Percentiles rank a stretch among this genome's conserved stretches.
Conservation (phyloP, 495 filamentous ascomycete species). For the Daldinia childiae region DNA sequence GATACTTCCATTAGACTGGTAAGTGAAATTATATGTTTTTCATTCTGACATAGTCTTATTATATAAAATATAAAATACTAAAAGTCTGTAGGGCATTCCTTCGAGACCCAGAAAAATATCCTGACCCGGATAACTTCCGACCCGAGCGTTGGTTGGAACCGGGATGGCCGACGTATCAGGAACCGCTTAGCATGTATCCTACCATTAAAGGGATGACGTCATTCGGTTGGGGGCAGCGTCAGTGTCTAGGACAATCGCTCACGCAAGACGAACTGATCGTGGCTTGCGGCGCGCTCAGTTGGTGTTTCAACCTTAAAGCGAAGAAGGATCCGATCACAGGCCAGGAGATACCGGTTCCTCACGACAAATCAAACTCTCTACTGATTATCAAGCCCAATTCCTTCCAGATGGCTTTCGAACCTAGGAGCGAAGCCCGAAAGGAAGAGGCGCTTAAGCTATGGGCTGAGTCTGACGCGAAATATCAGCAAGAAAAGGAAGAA, state of each 20-base stretch:
- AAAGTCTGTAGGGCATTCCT: constrained; percentile 49
- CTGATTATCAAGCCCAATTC: constrained; percentile 56
- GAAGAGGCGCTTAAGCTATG: constrained; percentile 46
- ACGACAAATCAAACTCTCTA: constrained; percentile 53
- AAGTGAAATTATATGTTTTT: background rate
- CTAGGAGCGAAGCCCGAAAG: constrained; percentile 45
- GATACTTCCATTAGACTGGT: constrained; percentile 63
- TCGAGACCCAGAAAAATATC: constrained; percentile 57
- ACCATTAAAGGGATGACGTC: constrained; percentile 57
- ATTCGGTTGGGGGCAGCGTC: constrained; percentile 69
- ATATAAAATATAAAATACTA: constrained; percentile 5
- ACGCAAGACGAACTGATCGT: constrained; percentile 61
- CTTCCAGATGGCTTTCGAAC: constrained; percentile 55
- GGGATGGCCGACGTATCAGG: constrained; percentile 62
- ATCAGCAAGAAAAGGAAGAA: constrained; percentile 38
- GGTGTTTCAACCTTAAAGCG: constrained; percentile 59
- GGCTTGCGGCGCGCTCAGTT: constrained; percentile 57
- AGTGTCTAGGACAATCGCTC: constrained; percentile 66
- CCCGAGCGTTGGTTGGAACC: constrained; percentile 62
- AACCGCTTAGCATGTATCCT: constrained; percentile 55
- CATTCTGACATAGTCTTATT: background rate
- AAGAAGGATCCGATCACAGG: constrained; percentile 50
- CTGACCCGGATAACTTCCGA: constrained; percentile 61
- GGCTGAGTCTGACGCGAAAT: constrained; percentile 41
- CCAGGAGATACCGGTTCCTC: constrained; percentile 50